Base-by-base conservation (phyloP, 2,329 filamentous ascomycete genomes). In the Fusarium devonianum region DNA sequence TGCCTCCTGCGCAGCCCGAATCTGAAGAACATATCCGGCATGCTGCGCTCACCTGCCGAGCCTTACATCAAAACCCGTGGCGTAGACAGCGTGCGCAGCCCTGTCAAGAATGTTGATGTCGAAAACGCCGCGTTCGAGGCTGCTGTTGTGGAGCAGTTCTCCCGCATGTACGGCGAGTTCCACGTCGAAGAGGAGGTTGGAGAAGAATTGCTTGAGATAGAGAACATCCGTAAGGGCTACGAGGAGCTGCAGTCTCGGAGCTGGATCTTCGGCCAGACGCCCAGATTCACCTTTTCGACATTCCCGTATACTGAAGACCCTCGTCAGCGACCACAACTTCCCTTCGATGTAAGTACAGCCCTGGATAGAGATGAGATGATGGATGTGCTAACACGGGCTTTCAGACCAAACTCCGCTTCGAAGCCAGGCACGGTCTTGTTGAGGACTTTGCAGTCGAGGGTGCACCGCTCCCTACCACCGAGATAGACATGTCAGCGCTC, bases 21-120 rank as follows among this genome's bases (percentile, higher is more conserved):
- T 67, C 75, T 97, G 30, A 70, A 75, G 21, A 73, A 78, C 29
- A 88, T 97, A 19, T 84, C 86, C 2, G 73, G 79, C 3, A 84
- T 93, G 64, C 72, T 99, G 57, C 81, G 83, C 16, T 92, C 90
- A n/a, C 90, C 92, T 0, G 90, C 88, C 0, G 87, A 86, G 60
- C 78, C 80, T 0, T 92, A 84, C 67, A 87, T 97, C 65, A 84
- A 84, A 54, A 90, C 90, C 0, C 86, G 88, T 52, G 94, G 94
- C 0, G 92, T 97, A 1, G 91, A 94, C 63, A 97, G 93, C 68
- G 92, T 97, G 32, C 86, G 90, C 54, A 96, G 91, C 36, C 84
- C 86, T 0, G 87, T 97, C 9, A 80, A 83, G 7, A 99, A 97
- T 72, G 85, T 96, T 2, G 82, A 84, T 3, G 69, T 90, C 1